Evolutionary conservation across 2,329 filamentous ascomycete species (phyloP), one percentile per base, ranked within the genome.

Genomic region (Claviceps paspali): DNA sequence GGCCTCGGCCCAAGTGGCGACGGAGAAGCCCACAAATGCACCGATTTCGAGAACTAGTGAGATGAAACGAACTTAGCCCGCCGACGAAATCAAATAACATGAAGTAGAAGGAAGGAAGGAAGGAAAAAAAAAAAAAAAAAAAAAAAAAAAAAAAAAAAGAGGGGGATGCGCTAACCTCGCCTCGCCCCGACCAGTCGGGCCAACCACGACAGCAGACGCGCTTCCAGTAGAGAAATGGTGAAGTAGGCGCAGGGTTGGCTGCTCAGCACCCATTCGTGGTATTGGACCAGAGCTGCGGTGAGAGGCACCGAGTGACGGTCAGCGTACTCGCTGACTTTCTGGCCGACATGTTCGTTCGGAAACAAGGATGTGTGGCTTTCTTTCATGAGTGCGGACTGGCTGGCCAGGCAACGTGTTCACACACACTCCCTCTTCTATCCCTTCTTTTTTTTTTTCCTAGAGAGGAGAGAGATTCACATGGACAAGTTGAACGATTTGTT

Each of bases 191-290:
- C 22, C 12, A 36, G 14, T 11, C 38, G 31, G 3, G 40, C 36
- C 8, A 43, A 7, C 39, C 39, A 43, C 4, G 35, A 14, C 18
- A 42, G 17, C 22, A 41, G 32, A 21, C 41, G 41, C 29, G 39
- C 39, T 18, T 45, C 27, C 17, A 43, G 37, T n/a, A 43, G 35
- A 21, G 29, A 42, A 21, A 43, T 39, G 14, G 38, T 37, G 29
- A 35, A 40, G 19, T 19, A 26, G 6, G 41, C 19, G 18, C 33
- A n/a, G 21, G 41, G 28, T 15, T 45, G 30, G 1, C 29, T 43
- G 19, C 36, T 10, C 14, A 38, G 15, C 5, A 45, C 42, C 21
- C 35, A 29, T 11, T 33, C 26, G 24, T 40, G 41, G 24, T 40
- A 42, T 19, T 32, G 10, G 12, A 29, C 23, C 4, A 43, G 23